Base-by-base conservation (phyloP, 371 early-diverging fungal species). In the Choanephora cucurbitarum region DNA sequence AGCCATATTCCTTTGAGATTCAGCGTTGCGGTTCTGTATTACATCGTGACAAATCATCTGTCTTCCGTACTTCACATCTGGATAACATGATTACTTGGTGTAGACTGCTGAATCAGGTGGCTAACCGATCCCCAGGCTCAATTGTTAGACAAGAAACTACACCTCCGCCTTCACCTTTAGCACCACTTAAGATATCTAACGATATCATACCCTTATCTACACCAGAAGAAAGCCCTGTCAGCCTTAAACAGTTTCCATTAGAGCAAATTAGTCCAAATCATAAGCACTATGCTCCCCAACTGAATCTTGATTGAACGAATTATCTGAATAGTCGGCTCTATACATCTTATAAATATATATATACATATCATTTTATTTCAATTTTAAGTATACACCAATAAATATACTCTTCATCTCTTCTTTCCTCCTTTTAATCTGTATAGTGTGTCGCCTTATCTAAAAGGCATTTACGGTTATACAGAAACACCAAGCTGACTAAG, bases 41-140 rank as follows among this genome's bases (percentile, higher is more conserved):
- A 34, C 62, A 57, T 23, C 62, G 57, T 44, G 62, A 62, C 37
- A 62, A 62, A 37, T 42, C 53, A 19, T 57, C 41, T 44, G 18
- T 37, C 24, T 62, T 62, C 40, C 57, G 62, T 24, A 32, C 53
- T 2, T 31, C 21, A 19, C 47, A 18, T 17, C n/a, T 44, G 21
- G 43, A 52, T 21, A 57, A 56, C 9, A 46, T 57, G 37, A 48
- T 42, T 24, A 18, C 28, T 10, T 62, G 62, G 62, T 57, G 53
- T 21, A 52, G 39, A 21, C 32, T 50, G 9, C 6, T 60, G 6
- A 24, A 33, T 17, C 43, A 54, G 7, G 17, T 60, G 13, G 60
- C 60, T n/a, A 49, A 33, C 7, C 10, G 34, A 14, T 22, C 54
- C 15, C 15, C 17, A 1, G 49, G 19, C 7, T 3, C 51, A 24